A percentile compares a stretch with the other conserved stretches of the same genome.
phyloP scores from a whole-genome alignment of 495 filamentous ascomycete species.

The Sphaerosporella brunnea region DNA sequence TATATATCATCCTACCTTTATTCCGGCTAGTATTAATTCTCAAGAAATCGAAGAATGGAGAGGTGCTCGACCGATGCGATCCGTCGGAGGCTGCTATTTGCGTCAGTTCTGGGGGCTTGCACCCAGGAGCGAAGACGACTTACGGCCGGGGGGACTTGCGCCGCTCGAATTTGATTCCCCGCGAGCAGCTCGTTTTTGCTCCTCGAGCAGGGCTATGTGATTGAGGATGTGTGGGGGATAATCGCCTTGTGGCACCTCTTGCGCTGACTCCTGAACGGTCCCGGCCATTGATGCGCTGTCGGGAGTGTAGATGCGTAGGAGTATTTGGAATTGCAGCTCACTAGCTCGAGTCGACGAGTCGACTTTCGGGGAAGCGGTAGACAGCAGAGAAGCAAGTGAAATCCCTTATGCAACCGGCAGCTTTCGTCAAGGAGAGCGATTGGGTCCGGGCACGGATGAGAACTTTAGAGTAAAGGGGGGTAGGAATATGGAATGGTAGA shows the following conservation, averaged over 20 bases:
- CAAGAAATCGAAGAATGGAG: constrained; percentile 1
- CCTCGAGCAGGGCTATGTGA: background rate
- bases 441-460: too few relatives aligned
- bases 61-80: background rate
- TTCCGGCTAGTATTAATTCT: background rate
- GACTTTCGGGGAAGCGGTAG: too few relatives aligned
- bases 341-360: too few relatives aligned
- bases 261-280: background rate
- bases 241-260: background rate
- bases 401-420: too few relatives aligned
- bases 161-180: background rate
- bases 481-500: too few relatives aligned
- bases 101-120: too few relatives aligned
- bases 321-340: background rate
- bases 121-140: background rate
- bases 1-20: background rate
- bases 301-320: too few relatives aligned
- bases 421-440: too few relatives aligned
- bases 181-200: background rate
- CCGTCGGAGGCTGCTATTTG: background rate
- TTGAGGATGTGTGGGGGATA: background rate
- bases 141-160: background rate
- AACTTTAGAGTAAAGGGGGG: too few relatives aligned
- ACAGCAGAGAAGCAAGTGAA: too few relatives aligned
- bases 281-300: background rate